phyloP scores from a whole-genome alignment of 495 filamentous ascomycete species.

The Trypethelium eluteriae region DNA sequence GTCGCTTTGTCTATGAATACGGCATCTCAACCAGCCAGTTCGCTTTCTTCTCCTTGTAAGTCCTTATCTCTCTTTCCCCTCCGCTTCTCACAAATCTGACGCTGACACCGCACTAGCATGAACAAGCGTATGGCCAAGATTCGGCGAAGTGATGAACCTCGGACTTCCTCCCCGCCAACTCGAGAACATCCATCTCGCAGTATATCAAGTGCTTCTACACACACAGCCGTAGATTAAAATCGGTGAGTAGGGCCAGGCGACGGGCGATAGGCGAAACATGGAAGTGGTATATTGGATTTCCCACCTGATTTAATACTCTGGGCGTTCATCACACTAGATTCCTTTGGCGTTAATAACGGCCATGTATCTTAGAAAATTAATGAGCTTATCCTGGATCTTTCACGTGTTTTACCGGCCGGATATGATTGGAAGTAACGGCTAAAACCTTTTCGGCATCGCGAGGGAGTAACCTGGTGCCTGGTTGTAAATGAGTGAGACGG shows the following conservation, averaged over 20 bases:
- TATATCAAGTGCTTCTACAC: not conserved
- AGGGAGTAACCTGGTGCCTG: too few relatives aligned
- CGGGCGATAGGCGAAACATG: too few relatives aligned
- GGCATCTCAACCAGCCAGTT: conserved; percentile 91
- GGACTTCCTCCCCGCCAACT: not conserved
- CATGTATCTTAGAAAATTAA: not conserved
- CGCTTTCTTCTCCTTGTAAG: conserved; percentile 97
- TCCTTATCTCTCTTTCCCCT: conserved; percentile 22
- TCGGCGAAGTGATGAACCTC: not conserved
- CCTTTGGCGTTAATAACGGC: too few relatives aligned
- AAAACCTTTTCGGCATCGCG: not conserved
- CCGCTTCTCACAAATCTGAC: not conserved
- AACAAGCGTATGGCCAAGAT: conserved; percentile 33
- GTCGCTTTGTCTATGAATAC: conserved; percentile 89
- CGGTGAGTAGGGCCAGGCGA: too few relatives aligned
- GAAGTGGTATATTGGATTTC: too few relatives aligned
- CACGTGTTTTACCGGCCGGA: not conserved
- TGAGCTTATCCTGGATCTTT: not conserved
- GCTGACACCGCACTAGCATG: conserved; percentile 24
- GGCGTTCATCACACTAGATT: too few relatives aligned
- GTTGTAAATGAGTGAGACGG: too few relatives aligned
- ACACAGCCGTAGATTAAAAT: not conserved
- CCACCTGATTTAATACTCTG: too few relatives aligned
- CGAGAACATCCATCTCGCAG: not conserved
- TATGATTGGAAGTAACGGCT: not conserved